These are phyloP conservation scores for Myrica gale DNA, from an alignment of 306 rosid species.

Conservation along the genomic window DNA sequence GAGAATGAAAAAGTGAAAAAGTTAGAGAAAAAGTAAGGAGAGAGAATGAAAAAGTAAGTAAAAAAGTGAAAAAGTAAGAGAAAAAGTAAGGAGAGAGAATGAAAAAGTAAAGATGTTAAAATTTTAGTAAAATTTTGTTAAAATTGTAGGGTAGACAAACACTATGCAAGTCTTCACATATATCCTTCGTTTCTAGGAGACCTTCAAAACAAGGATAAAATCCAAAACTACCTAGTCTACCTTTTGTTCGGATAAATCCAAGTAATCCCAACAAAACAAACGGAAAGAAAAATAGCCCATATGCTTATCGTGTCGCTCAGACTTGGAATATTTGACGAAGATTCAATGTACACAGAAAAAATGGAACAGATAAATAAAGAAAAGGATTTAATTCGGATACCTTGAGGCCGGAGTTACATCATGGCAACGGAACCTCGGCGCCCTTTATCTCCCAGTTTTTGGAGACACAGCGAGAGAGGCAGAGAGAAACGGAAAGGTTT, in stretches of 20 bases:
- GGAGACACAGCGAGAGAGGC: neutral
- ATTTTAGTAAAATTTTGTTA: too few relatives aligned
- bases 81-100: too few relatives aligned
- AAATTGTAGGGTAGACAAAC: too few relatives aligned
- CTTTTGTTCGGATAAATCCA: conserved; percentile 14
- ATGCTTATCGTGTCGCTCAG: conserved; percentile 32
- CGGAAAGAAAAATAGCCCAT: neutral
- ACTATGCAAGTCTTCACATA: neutral
- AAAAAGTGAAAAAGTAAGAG: too few relatives aligned
- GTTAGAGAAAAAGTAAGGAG: too few relatives aligned
- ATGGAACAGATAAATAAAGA: neutral
- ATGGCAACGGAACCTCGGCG: neutral
- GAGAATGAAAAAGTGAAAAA: too few relatives aligned
- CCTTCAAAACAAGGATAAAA: conserved; percentile 21
- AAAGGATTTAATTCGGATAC: conserved; percentile 27
- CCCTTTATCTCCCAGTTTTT: neutral
- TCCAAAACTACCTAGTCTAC: neutral
- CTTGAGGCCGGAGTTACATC: neutral
- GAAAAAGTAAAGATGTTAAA: too few relatives aligned
- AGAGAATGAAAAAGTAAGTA: too few relatives aligned
- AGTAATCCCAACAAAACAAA: conserved; percentile 22
- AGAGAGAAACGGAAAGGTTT: neutral
- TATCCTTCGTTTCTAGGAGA: neutral
- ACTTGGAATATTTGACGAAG: conserved; percentile 29
- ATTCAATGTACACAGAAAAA: conserved; percentile 24